Conservation (phyloP, 1,284 basidiomycete genomes). For the Baeospora myosura region DNA sequence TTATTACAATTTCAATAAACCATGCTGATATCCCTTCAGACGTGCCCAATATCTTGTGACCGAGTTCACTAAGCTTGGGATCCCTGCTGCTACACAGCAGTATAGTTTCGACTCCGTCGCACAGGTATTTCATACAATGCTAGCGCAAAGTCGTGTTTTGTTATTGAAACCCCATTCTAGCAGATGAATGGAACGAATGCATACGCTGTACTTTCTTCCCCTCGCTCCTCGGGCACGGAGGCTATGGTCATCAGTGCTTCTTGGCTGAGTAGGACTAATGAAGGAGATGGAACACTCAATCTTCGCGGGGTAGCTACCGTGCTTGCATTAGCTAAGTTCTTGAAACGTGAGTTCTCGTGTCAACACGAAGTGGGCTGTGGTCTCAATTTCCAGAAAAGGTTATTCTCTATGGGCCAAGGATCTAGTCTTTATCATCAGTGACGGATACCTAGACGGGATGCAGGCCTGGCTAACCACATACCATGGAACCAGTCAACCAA, state of each 20-base stretch:
- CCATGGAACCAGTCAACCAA: constrained; percentile 62
- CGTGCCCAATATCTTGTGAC: constrained; percentile 48
- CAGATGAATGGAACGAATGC: constrained; percentile 63
- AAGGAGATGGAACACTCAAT: constrained; percentile 59
- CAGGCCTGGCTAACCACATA: constrained; percentile 87
- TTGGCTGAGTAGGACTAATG: constrained; percentile 67
- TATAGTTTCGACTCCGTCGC: constrained; percentile 50
- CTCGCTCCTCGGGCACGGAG: constrained; percentile 84
- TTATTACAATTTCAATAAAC: constrained; percentile 7
- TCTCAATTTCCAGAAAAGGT: no score
- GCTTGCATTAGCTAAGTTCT: constrained; percentile 74
- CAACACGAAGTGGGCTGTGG: no score
- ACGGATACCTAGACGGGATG: constrained; percentile 86
- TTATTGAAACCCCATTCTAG: constrained; percentile 11
- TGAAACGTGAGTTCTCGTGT: constrained; percentile 55
- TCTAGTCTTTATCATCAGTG: constrained; percentile 84
- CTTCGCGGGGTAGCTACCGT: constrained; percentile 82
- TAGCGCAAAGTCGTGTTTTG: background rate
- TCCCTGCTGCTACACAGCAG: constrained; percentile 59
- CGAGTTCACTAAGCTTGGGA: constrained; percentile 65
- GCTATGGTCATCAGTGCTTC: constrained; percentile 87
- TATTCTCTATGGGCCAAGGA: constrained; percentile 94
- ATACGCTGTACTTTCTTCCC: constrained; percentile 78
- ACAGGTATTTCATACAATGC: background rate
- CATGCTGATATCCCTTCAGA: constrained; percentile 31